A percentile compares a stretch with the other conserved stretches of the same genome.
phyloP scores from a whole-genome alignment of 2,329 filamentous ascomycete genomes.

The Leptoxyphium fumago region DNA sequence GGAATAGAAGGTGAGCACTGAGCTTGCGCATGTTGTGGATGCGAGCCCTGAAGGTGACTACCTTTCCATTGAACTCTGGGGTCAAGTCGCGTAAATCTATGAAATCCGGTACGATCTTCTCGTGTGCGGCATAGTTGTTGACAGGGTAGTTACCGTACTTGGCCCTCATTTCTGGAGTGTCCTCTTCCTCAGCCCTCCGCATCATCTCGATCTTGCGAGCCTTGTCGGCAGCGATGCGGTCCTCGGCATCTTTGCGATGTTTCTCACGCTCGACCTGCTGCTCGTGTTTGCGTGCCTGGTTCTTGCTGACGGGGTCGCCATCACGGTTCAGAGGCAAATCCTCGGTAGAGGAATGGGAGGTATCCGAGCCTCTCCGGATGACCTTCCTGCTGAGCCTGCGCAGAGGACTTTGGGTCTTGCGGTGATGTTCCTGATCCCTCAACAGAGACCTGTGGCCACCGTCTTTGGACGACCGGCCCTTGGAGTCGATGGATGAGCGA shows the following conservation, averaged over 20 bases:
- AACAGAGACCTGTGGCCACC: not conserved
- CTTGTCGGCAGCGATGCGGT: slow-evolving; percentile 30
- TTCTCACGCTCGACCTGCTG: slow-evolving; percentile 30
- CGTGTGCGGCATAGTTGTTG: slow-evolving; percentile 40
- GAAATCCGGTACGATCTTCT: slow-evolving; percentile 33
- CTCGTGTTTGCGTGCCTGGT: slow-evolving; percentile 35
- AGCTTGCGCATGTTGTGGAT: slow-evolving; percentile 69
- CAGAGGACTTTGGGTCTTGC: not conserved
- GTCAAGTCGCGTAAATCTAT: slow-evolving; percentile 38
- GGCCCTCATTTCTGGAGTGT: slow-evolving; percentile 43
- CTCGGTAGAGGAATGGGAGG: slow-evolving; percentile 20
- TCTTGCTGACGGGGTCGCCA: slow-evolving; percentile 34
- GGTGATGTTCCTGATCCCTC: not conserved
- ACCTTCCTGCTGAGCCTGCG: not conserved
- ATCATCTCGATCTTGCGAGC: slow-evolving; percentile 34
- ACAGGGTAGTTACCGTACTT: slow-evolving; percentile 44
- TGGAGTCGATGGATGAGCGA: not conserved
- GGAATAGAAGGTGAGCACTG: slow-evolving; percentile 69
- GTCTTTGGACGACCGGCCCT: not conserved
- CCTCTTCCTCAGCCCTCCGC: slow-evolving; percentile 33
- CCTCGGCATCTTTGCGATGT: slow-evolving; percentile 27
- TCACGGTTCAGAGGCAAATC: slow-evolving; percentile 32
- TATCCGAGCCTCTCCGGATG: not conserved
- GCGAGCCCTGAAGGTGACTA: slow-evolving; percentile 53
- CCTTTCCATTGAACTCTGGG: slow-evolving; percentile 39